Evolutionary conservation across 352 stramenopile genomes (phyloP).

Genomic region (Hyphochytrium catenoides): DNA sequence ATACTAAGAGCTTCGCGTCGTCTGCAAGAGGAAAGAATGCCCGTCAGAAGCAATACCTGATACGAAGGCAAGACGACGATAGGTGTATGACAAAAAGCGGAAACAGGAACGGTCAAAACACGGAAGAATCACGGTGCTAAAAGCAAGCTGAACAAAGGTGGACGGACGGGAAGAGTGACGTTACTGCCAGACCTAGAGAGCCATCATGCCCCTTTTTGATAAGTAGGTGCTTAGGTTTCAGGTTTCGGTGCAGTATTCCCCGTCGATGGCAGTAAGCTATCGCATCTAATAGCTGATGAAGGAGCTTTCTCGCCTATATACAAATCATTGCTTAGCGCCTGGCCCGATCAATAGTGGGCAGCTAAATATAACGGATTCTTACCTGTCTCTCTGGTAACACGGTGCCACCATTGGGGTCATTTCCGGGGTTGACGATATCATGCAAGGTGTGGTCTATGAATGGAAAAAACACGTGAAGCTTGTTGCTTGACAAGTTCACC

Average conservation of each 20-base stretch:
- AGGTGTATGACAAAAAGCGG: no score
- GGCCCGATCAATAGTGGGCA: not conserved
- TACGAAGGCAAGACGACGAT: no score
- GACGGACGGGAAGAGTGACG: no score
- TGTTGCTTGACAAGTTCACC: slow-evolving; percentile 54
- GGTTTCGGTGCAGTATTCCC: slow-evolving; percentile 62
- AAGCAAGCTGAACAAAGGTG: not conserved
- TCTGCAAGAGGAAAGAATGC: no score
- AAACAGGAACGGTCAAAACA: not conserved
- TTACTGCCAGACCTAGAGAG: slow-evolving; percentile 33
- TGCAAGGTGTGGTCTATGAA: slow-evolving; percentile 70
- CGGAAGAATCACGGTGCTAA: slow-evolving; percentile 1
- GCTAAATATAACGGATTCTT: not conserved
- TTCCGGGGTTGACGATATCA: slow-evolving; percentile 66
- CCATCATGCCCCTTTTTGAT: slow-evolving; percentile 38
- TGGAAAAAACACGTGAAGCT: slow-evolving; percentile 68
- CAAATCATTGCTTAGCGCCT: slow-evolving; percentile 20
- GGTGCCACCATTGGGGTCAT: slow-evolving; percentile 41
- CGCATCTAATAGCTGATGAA: slow-evolving; percentile 60
- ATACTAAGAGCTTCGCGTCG: slow-evolving; percentile 9
- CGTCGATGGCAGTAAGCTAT: slow-evolving; percentile 63
- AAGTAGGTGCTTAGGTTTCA: slow-evolving; percentile 68
- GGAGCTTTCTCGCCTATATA: slow-evolving; percentile 15
- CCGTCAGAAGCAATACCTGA: no score
- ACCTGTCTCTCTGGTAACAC: slow-evolving; percentile 25